Conservation (phyloP, 2,329 filamentous ascomycete genomes). For the Pyricularia sp. region DNA sequence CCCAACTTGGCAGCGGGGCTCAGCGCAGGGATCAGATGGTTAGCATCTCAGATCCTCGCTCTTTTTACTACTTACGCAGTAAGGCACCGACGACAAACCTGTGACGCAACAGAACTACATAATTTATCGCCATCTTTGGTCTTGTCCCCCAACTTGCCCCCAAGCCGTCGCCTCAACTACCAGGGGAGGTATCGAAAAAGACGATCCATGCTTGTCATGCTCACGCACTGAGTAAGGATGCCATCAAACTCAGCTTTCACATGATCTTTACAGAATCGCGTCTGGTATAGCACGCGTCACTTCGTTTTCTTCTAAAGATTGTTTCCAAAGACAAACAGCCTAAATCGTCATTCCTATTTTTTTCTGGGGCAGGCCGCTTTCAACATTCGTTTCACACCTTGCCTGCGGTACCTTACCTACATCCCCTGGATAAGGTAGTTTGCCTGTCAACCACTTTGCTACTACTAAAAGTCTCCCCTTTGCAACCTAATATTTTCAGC, state of each 20-base stretch:
- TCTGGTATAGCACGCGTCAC: not conserved
- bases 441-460: not conserved
- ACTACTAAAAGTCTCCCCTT: not conserved
- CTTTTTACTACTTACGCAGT: not conserved
- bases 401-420: not conserved
- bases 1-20: not conserved
- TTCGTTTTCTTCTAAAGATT: not conserved
- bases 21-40: not conserved
- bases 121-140: not conserved
- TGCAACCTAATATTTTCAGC: not conserved
- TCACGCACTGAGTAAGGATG: not conserved
- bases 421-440: not conserved
- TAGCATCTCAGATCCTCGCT: not conserved
- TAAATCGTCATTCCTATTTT: not conserved
- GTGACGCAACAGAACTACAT: not conserved
- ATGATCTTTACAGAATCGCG: not conserved
- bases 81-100: not conserved
- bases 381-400: not conserved
- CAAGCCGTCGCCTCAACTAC: not conserved
- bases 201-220: not conserved
- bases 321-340: not conserved
- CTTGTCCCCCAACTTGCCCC: not conserved
- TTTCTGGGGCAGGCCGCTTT: not conserved
- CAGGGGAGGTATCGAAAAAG: not conserved
- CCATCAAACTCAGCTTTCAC: not conserved